phyloP scores from a whole-genome alignment of 805 yeast genomes.

The Zygosaccharomyces pseudorouxii region DNA sequence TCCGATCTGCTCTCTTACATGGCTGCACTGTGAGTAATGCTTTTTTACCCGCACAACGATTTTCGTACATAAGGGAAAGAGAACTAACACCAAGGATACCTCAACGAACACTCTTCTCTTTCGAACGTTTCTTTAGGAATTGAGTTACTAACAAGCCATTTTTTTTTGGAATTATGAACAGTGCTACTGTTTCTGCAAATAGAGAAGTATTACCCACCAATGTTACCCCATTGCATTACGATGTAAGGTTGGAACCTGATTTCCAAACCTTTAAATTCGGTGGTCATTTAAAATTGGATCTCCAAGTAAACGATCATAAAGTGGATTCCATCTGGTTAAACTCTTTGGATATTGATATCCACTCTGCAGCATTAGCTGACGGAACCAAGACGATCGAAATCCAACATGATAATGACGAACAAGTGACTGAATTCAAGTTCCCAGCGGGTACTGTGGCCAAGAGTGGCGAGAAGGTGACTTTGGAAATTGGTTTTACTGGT shows the following conservation, averaged over 20 bases:
- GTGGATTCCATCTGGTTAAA: slow-evolving; percentile 51
- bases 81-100: not conserved
- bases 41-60: slow-evolving; percentile 6
- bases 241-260: slow-evolving; percentile 58
- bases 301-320: slow-evolving; percentile 45
- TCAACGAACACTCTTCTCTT: too few relatives aligned
- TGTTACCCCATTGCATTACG: slow-evolving; percentile 72
- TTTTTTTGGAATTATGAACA: slow-evolving; percentile 5
- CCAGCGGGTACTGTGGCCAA: slow-evolving; percentile 38
- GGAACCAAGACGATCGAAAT: slow-evolving; percentile 40
- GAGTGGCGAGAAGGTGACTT: slow-evolving; percentile 39
- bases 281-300: slow-evolving; percentile 52
- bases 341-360: slow-evolving; percentile 59
- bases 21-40: not conserved
- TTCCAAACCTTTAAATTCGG: slow-evolving; percentile 54
- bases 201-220: slow-evolving; percentile 53
- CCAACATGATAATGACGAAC: slow-evolving; percentile 48
- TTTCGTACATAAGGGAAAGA: slow-evolving; percentile 1
- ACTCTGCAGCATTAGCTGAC: slow-evolving; percentile 42
- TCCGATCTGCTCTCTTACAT: not conserved
- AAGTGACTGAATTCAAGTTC: slow-evolving; percentile 59
- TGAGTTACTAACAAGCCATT: not conserved
- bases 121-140: not conserved
- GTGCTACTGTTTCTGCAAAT: slow-evolving; percentile 11
- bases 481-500: slow-evolving; percentile 55